These are phyloP conservation scores for Apiosordaria backusii DNA, from an alignment of 495 filamentous ascomycete genomes.

Conservation along the genomic window DNA sequence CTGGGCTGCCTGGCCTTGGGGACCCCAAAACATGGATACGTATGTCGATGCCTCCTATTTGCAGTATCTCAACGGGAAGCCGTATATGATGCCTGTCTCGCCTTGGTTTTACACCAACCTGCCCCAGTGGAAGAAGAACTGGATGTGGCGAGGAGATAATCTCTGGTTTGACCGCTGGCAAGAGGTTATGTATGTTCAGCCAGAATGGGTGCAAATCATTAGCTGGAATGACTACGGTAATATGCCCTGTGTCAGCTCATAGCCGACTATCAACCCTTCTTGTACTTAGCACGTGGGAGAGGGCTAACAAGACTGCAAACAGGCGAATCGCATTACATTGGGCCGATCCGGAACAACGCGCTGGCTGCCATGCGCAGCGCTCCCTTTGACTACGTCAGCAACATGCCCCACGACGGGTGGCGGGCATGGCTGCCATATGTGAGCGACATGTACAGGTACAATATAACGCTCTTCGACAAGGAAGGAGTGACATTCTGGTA, in stretches of 20 bases:
- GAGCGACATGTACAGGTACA: constrained; percentile 57
- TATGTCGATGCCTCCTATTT: constrained; percentile 23
- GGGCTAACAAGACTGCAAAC: neutral
- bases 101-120: constrained; percentile 68
- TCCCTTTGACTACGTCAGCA: constrained; percentile 41
- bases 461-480: constrained; percentile 24
- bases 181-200: constrained; percentile 1
- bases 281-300: neutral
- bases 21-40: constrained; percentile 50
- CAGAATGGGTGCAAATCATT: constrained; percentile 17
- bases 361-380: constrained; percentile 43
- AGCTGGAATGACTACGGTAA: constrained; percentile 13
- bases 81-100: constrained; percentile 51
- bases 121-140: constrained; percentile 63
- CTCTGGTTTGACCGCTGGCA: constrained; percentile 49
- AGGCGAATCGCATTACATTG: constrained; percentile 47
- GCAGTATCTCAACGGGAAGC: constrained; percentile 31
- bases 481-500: constrained; percentile 59
- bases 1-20: constrained; percentile 40
- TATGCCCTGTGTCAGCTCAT: neutral
- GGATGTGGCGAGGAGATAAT: constrained; percentile 64
- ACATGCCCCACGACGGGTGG: constrained; percentile 38
- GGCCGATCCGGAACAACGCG: constrained; percentile 42
- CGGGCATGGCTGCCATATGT: constrained; percentile 52
- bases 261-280: neutral